phyloP scores from a whole-genome alignment of 257 asterid genomes.

The Leonotis leonurus region DNA sequence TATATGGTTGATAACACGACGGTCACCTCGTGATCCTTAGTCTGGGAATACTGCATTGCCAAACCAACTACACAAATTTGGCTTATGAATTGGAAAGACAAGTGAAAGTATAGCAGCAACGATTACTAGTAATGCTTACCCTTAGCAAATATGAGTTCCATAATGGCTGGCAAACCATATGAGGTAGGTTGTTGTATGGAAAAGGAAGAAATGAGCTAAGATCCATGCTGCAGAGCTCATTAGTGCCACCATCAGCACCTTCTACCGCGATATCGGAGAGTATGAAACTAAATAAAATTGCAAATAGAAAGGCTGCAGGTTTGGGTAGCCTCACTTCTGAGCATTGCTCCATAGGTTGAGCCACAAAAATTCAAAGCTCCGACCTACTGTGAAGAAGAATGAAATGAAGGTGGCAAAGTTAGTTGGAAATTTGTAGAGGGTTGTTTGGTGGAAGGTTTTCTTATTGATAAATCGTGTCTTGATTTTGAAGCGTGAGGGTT shows the following conservation, averaged over 20 bases:
- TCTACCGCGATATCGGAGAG: slow-evolving; percentile 11
- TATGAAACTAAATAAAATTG: slow-evolving; percentile 16
- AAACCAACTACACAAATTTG: neutral
- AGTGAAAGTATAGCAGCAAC: too few relatives aligned
- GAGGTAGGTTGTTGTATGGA: slow-evolving; percentile 56
- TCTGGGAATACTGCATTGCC: slow-evolving; percentile 57
- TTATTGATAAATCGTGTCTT: slow-evolving; percentile 19
- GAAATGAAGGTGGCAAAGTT: slow-evolving; percentile 11
- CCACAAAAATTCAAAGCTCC: neutral
- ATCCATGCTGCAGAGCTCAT: slow-evolving; percentile 45
- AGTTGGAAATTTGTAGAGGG: slow-evolving; percentile 14
- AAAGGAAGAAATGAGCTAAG: slow-evolving; percentile 69
- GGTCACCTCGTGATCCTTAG: slow-evolving; percentile 54
- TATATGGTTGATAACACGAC: slow-evolving; percentile 67
- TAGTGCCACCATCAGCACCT: slow-evolving; percentile 22
- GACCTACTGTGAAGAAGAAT: neutral
- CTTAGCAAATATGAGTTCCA: slow-evolving; percentile 81
- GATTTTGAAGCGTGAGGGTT: slow-evolving; percentile 29
- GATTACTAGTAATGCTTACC: slow-evolving; percentile 40
- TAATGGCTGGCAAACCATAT: slow-evolving; percentile 73
- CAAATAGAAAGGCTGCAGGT: neutral
- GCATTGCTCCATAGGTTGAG: slow-evolving; percentile 31
- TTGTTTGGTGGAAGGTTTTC: slow-evolving; percentile 21
- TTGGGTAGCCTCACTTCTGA: slow-evolving; percentile 16
- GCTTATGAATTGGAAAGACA: too few relatives aligned